Conservation (phyloP, 164 flowering plant genomes). For the Magnolia sinica region DNA sequence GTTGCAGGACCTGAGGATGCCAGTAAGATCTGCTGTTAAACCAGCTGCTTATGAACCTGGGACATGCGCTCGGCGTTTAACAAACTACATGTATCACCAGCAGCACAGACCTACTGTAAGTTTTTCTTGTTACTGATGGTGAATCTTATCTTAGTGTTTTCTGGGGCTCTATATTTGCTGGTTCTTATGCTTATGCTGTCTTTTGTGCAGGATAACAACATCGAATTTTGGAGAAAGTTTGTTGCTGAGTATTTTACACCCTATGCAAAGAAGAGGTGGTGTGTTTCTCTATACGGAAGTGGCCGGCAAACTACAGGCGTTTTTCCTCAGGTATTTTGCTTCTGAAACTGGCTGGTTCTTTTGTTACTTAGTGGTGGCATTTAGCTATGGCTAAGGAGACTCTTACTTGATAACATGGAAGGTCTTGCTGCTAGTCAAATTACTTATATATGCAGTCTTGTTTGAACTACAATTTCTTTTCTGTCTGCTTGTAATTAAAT, state of each 20-base stretch:
- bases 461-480: not conserved
- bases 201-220: conserved; percentile 75
- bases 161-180: not conserved
- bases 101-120: conserved; percentile 88
- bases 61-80: conserved; percentile 82
- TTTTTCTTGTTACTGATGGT: not conserved
- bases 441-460: not conserved
- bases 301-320: conserved; percentile 96
- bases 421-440: not conserved
- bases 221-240: conserved; percentile 98
- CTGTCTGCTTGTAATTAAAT: too few species aligned
- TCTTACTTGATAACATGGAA: too few species aligned
- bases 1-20: conserved; percentile 49
- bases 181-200: conserved; percentile 7
- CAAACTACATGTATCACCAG: conserved; percentile 86
- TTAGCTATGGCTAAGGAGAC: too few species aligned
- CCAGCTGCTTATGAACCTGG: conserved; percentile 79
- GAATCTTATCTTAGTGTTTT: not conserved
- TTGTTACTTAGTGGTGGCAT: too few species aligned
- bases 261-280: conserved; percentile 97
- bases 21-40: conserved; percentile 59
- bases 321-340: conserved; percentile 82
- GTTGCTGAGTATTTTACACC: conserved; percentile 94
- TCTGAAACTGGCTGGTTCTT: not conserved
- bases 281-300: conserved; percentile 96